Evolutionary conservation across 148 eudicot species (phyloP), one percentile per base, ranked within the genome.

Genomic region (Vaccinium myrtillus): DNA sequence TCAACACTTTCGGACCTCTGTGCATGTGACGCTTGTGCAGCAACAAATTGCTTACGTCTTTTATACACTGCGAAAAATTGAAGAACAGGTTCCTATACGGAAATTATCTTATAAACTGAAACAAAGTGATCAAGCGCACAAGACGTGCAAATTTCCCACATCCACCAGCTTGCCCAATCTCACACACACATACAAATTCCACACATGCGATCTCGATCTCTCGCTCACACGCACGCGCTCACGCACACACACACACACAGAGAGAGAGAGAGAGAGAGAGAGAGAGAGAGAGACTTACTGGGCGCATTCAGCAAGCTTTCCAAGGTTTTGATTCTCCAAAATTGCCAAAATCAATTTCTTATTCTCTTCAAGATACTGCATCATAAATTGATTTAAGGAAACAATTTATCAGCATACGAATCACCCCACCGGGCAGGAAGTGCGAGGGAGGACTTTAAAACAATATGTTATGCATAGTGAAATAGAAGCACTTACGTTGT

Each of bases 291-390:
- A 77, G 74, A 93, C 95, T 95, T 92, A 97, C 99, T 95, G 98
- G 67, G 99, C 98, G 87, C 98, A 94, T 86, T 97, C 98, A 2
- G 95, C 91, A 86, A 97, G 98, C 83, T 97, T 97, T 82, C 98
- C 99, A 80, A 97, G 98, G 82, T 95, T 97, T 86, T 97, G 99
- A 88, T 95, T 94, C 88, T 95, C 98, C 96, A 97, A 75, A 77
- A 97, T 97, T 75, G 98, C 98, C 87, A 97, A 85, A 83, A 97
- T 95, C 91, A 97, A 79, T 90, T 93, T 95, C 88, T 95, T 97
- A 92, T 97, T 97, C 91, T 97, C 98, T 39, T 97, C 99, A 8
- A 97, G 99, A 88, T 88, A 95, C 99, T 97, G 93, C 92, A 91
- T 76, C 67, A 75, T 23, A 69, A 27, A 27, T 48, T 75, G 56